A percentile compares a stretch with the other conserved stretches of the same genome.
These are phyloP conservation scores for Metschnikowia sp. DNA, from an alignment of 805 yeast species.

Conservation along the genomic window DNA sequence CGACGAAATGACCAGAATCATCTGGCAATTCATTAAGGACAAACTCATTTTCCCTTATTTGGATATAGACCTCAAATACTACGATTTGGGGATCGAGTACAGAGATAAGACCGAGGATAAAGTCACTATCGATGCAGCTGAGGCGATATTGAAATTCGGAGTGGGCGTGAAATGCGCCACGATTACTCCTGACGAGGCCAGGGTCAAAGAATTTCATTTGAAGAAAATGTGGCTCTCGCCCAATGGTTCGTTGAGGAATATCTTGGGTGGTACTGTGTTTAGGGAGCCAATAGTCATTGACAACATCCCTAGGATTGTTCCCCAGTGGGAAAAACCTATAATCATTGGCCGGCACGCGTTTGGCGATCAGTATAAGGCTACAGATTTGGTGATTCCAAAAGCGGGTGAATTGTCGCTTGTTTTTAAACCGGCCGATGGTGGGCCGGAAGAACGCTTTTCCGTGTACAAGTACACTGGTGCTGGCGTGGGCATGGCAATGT, in stretches of 20 bases:
- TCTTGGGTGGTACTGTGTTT: conserved; percentile 78
- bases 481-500: conserved; percentile 81
- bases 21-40: conserved; percentile 72
- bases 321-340: conserved; percentile 79
- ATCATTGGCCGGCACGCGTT: conserved; percentile 84
- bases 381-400: conserved; percentile 63
- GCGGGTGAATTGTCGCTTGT: conserved; percentile 66
- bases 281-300: conserved; percentile 81
- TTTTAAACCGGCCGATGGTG: conserved; percentile 61
- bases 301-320: conserved; percentile 71
- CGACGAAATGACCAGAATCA: conserved; percentile 84
- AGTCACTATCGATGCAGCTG: conserved; percentile 74
- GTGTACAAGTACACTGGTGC: conserved; percentile 63
- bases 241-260: conserved; percentile 80
- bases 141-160: conserved; percentile 69
- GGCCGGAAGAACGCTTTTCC: conserved; percentile 42
- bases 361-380: conserved; percentile 83
- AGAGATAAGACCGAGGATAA: conserved; percentile 72
- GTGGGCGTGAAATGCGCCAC: conserved; percentile 86
- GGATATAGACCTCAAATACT: conserved; percentile 71
- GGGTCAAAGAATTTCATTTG: conserved; percentile 70
- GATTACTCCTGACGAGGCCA: conserved; percentile 77
- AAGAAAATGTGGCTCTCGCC: conserved; percentile 86
- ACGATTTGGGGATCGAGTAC: conserved; percentile 64
- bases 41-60: conserved; percentile 65